Conservation (phyloP, 2,329 filamentous ascomycete species). For the Arthrobotrys entomopaga region DNA sequence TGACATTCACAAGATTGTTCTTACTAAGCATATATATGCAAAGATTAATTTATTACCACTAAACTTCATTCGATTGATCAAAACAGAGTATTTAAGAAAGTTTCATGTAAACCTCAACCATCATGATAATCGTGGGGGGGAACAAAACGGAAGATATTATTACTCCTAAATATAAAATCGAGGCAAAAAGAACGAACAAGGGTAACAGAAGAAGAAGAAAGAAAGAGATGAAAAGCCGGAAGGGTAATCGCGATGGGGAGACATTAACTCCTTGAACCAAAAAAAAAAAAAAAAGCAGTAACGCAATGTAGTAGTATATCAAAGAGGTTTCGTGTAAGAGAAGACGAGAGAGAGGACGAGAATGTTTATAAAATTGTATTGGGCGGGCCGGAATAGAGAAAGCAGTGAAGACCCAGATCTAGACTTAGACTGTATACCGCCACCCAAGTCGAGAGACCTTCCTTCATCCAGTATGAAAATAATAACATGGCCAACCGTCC, state of each 20-base stretch:
- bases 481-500: no score
- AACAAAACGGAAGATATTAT: constrained; percentile 20
- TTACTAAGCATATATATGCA: no score
- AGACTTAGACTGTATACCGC: no score
- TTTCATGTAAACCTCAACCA: no score
- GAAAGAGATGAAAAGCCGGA: constrained; percentile 16
- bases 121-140: no score
- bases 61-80: no score
- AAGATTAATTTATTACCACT: no score
- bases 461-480: no score
- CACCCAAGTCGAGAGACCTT: no score
- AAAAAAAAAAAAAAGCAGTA: not conserved
- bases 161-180: constrained; percentile 27
- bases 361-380: not conserved
- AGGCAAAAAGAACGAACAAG: constrained; percentile 8
- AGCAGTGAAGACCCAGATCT: not conserved
- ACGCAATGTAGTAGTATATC: constrained; percentile 4
- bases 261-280: constrained; percentile 2
- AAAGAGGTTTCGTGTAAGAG: not conserved
- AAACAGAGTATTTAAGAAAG: constrained; percentile 20
- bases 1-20: no score
- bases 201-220: constrained; percentile 9
- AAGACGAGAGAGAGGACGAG: not conserved
- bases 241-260: constrained; percentile 42
- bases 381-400: not conserved